These are phyloP conservation scores for Geosmithia morbida DNA, from an alignment of 2,329 filamentous ascomycete genomes.

Conservation along the genomic window DNA sequence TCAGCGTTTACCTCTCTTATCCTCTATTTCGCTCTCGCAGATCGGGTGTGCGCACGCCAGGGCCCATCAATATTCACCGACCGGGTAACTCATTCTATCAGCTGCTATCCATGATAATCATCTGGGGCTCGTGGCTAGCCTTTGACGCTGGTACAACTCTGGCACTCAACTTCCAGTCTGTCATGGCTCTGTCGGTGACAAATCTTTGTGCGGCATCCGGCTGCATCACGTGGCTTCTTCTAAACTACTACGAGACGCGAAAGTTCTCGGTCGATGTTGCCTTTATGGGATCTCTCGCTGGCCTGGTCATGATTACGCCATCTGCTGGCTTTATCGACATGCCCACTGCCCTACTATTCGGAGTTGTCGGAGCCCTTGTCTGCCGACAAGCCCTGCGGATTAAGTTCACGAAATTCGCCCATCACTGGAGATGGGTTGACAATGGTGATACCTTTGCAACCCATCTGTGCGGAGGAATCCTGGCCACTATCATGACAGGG, in stretches of 20 bases:
- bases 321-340: constrained; percentile 30
- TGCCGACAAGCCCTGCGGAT: constrained; percentile 23
- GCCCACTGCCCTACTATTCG: constrained; percentile 31
- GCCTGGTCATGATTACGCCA: constrained; percentile 36
- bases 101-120: constrained; percentile 5
- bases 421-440: constrained; percentile 6
- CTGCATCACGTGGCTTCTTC: constrained; percentile 5
- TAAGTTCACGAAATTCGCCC: constrained; percentile 6
- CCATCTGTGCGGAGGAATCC: constrained; percentile 6
- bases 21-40: constrained; percentile 6
- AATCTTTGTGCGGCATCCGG: constrained; percentile 6
- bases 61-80: constrained; percentile 5
- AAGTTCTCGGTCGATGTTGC: constrained; percentile 31
- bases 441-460: constrained; percentile 7
- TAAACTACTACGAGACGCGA: constrained; percentile 5
- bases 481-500: constrained; percentile 6
- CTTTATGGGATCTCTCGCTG: constrained; percentile 37
- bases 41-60: constrained; percentile 3
- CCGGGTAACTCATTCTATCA: constrained; percentile 7
- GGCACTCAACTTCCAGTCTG: constrained; percentile 6
- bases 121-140: constrained; percentile 7
- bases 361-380: constrained; percentile 27
- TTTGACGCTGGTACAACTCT: constrained; percentile 7
- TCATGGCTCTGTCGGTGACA: constrained; percentile 6
- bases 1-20: constrained; percentile 7